Evolutionary conservation across 495 filamentous ascomycete species (phyloP).

Genomic region (Zalerion maritima): DNA sequence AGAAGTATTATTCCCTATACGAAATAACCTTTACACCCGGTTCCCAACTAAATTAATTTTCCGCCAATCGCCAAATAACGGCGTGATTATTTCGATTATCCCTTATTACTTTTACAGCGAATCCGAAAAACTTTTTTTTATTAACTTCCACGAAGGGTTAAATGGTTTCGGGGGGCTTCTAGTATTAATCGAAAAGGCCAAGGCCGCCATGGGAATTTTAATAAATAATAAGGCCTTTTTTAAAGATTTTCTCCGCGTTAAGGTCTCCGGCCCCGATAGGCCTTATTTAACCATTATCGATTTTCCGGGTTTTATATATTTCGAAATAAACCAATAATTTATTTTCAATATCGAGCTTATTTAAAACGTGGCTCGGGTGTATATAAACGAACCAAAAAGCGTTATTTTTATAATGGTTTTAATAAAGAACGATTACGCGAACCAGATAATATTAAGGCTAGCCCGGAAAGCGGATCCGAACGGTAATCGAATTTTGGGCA

Average conservation of each 20-base stretch:
- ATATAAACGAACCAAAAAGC: constrained; percentile 29
- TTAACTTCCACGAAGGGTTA: constrained; percentile 18
- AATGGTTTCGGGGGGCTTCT: constrained; percentile 19
- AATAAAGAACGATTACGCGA: constrained; percentile 30
- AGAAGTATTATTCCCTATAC: constrained; percentile 38
- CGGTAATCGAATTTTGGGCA: constrained; percentile 28
- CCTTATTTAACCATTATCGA: constrained; percentile 42
- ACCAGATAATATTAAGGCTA: constrained; percentile 25
- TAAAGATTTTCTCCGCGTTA: constrained; percentile 33
- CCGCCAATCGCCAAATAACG: constrained; percentile 18
- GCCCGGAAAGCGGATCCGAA: constrained; percentile 22
- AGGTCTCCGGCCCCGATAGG: constrained; percentile 32
- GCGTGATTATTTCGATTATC: constrained; percentile 3
- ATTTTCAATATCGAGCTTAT: constrained; percentile 24
- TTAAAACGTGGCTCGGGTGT: constrained; percentile 24
- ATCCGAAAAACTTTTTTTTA: constrained; percentile 12
- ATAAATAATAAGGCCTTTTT: constrained; percentile 22
- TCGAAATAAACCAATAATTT: constrained; percentile 23
- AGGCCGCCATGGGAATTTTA: constrained; percentile 23
- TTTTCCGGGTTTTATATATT: constrained; percentile 36
- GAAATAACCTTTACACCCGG: constrained; percentile 32
- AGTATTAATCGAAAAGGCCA: constrained; percentile 28
- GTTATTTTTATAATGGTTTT: constrained; percentile 33
- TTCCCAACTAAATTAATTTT: constrained; percentile 43
- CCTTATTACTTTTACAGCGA: constrained; percentile 1